These are phyloP conservation scores for Curvularia lunata DNA, from an alignment of 2,329 filamentous ascomycete genomes.

Conservation along the genomic window DNA sequence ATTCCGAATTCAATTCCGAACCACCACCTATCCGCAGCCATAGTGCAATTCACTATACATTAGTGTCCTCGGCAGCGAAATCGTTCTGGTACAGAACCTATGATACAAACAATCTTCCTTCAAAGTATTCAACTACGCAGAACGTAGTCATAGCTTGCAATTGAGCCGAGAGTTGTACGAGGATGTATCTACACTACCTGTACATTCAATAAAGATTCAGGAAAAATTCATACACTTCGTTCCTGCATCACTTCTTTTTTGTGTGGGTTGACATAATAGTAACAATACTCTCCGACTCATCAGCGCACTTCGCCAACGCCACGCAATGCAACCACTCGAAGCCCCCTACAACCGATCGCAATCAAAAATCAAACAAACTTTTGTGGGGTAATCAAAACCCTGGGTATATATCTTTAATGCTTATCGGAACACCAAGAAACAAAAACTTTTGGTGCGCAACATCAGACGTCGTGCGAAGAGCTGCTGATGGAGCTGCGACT, in stretches of 20 bases:
- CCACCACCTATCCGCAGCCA: neutral
- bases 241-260: neutral
- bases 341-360: neutral
- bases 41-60: neutral
- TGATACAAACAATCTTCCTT: neutral
- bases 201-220: neutral
- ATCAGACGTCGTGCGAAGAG: constrained; percentile 40
- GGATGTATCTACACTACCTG: neutral
- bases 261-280: neutral
- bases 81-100: neutral
- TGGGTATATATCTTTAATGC: constrained; percentile 14
- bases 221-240: neutral
- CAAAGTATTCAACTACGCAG: neutral
- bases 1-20: constrained; percentile 16
- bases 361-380: constrained; percentile 9
- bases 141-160: neutral
- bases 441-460: constrained; percentile 13
- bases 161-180: neutral
- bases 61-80: neutral
- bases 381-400: constrained; percentile 11
- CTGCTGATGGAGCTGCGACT: constrained; percentile 48
- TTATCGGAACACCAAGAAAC: constrained; percentile 12
- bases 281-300: neutral
- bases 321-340: constrained; percentile 11
- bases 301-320: neutral